A percentile compares a stretch with the other conserved stretches of the same genome.
These are phyloP conservation scores for Aspergillus vadensis DNA, from an alignment of 2,329 filamentous ascomycete species.

Conservation along the genomic window DNA sequence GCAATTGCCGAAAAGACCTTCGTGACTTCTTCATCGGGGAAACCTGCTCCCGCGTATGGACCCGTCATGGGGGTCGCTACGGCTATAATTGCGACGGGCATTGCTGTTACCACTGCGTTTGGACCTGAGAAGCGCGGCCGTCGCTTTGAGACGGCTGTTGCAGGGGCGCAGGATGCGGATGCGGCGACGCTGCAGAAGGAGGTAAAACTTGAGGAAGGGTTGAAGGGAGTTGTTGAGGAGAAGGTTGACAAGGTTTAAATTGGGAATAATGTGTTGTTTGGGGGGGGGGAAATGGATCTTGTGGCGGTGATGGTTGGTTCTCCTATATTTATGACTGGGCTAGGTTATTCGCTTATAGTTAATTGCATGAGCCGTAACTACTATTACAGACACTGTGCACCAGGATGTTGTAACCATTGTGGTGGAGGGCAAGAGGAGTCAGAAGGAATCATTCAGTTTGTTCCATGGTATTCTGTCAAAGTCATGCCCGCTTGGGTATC, in stretches of 20 bases:
- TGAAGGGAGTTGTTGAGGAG: constrained; percentile 27
- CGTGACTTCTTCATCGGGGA: constrained; percentile 57
- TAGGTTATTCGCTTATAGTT: no score
- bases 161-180: constrained; percentile 35
- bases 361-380: no score
- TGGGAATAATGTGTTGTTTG: constrained; percentile 1
- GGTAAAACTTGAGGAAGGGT: constrained; percentile 26
- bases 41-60: constrained; percentile 68
- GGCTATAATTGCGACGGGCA: constrained; percentile 72
- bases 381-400: no score
- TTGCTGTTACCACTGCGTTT: constrained; percentile 66
- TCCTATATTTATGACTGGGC: no score
- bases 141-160: constrained; percentile 64
- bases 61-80: constrained; percentile 75
- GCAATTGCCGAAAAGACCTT: constrained; percentile 66
- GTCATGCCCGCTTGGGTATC: no score
- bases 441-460: no score
- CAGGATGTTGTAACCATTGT: no score
- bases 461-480: no score
- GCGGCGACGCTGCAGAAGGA: constrained; percentile 16
- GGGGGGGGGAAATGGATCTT: not conserved
- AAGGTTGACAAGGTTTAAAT: constrained; percentile 19
- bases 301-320: not conserved
- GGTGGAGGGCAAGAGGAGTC: no score
- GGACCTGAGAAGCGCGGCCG: constrained; percentile 75